Evolutionary conservation across 2,329 filamentous ascomycete species (phyloP), one percentile per base, ranked within the genome.

Genomic region (Diplodia seriata): DNA sequence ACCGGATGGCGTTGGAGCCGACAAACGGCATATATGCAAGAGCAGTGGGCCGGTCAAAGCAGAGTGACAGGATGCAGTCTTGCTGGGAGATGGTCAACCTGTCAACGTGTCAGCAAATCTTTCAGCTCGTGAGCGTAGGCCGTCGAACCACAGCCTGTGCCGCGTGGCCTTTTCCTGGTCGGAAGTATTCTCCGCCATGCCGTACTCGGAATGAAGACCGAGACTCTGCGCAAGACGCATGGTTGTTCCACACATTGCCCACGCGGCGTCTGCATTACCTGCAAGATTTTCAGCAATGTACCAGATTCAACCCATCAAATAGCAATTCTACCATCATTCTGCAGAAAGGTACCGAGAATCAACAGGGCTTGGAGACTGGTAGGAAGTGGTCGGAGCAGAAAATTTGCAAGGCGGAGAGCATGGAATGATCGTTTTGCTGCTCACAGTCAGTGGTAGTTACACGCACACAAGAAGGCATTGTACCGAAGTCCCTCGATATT

Each of bases 21-120:
- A 7, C 15, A 20, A 66, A 26, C 4, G 53, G 64, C 26, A 53
- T 50, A 9, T 57, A 38, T 3, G 64, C 53, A 1, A 59, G 18
- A 18, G 55, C 43, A 7, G 55, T 61, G 5, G 55, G 65, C 29
- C 55, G 36, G 23, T 67, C 65, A 49, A 54, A 67, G 55, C 65
- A 67, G 18, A 67, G 55, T 11, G 65, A 61, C 11, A 67, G 33
- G 1, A 54, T 54, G 18, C 54, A 51, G n/a, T 62, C 65, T 12
- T 67, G 65, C 31, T 61, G 65, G 15, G 38, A 26, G n/a, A 67
- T 61, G 4, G 47, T 62, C 56, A 61, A 47, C 65, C 65, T 67
- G 47, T 33, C 6, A 15, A 23, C 1, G 12, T 11, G 3, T 66
- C 9, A 66, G 64, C 29, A 50, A 9, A 8, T 18, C 0, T 1